These are phyloP conservation scores for Plasmodium malariae DNA, from an alignment of 169 alveolate genomes.

Conservation along the genomic window DNA sequence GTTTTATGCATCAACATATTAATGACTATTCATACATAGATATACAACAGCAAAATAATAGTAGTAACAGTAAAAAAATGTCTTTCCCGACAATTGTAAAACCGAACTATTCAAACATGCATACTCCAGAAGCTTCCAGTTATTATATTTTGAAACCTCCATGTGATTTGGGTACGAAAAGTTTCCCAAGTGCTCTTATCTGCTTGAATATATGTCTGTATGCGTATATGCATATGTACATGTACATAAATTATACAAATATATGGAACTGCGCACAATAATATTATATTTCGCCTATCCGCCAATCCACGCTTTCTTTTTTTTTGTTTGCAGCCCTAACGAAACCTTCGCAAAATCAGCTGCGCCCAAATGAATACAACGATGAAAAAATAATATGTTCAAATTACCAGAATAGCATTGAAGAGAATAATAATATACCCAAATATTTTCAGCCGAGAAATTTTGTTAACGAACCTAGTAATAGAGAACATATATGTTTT, in stretches of 20 bases:
- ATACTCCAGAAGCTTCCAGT: conserved; percentile 4
- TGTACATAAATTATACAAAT: neutral
- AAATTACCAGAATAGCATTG: conserved; percentile 25
- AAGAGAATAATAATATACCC: conserved; percentile 22
- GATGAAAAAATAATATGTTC: conserved; percentile 28
- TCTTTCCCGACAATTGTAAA: conserved; percentile 1
- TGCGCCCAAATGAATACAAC: conserved; percentile 8
- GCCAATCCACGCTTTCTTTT: neutral
- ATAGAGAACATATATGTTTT: neutral
- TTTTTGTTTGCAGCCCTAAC: conserved; percentile 3
- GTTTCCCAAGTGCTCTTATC: neutral
- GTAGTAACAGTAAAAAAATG: conserved; percentile 7
- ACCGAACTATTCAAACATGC: conserved; percentile 10
- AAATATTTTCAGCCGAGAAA: conserved; percentile 34
- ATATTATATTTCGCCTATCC: neutral
- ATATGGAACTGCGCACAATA: neutral
- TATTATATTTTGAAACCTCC: conserved; percentile 30
- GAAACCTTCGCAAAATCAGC: conserved; percentile 16
- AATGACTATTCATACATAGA: conserved; percentile 31
- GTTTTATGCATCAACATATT: conserved; percentile 9
- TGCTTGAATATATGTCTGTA: neutral
- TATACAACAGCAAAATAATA: conserved; percentile 12
- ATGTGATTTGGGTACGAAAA: conserved; percentile 24
- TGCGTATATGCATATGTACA: neutral
- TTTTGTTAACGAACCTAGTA: conserved; percentile 23